phyloP scores from a whole-genome alignment of 2,329 filamentous ascomycete species.

The Xylogone sp. region DNA sequence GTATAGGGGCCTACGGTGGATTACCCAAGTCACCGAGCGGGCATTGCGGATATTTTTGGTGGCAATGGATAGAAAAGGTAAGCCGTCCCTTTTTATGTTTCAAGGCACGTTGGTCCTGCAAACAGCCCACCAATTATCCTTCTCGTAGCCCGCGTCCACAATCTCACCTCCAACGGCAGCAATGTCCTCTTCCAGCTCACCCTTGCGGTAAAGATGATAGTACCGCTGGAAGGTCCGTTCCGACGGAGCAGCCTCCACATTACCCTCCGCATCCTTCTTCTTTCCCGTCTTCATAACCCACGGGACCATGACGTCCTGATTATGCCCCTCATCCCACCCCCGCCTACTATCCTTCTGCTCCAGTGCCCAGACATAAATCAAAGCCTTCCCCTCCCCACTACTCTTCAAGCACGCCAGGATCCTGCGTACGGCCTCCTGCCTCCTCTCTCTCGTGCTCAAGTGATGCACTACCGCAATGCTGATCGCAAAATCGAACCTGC shows the following conservation, averaged over 20 bases:
- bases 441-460: conserved; percentile 71
- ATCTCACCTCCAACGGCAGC: conserved; percentile 69
- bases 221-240: conserved; percentile 69
- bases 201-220: conserved; percentile 86
- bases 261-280: conserved; percentile 22
- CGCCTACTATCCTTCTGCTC: conserved; percentile 84
- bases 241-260: conserved; percentile 27
- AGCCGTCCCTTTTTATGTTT: too few species aligned
- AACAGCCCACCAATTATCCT: conserved; percentile 97
- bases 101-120: conserved; percentile 11
- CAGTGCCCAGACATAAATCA: conserved; percentile 93
- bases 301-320: conserved; percentile 92
- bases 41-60: too few species aligned
- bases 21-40: too few species aligned
- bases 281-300: conserved; percentile 67
- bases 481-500: conserved; percentile 79
- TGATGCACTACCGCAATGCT: conserved; percentile 95
- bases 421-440: conserved; percentile 66
- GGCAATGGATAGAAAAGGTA: too few species aligned
- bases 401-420: conserved; percentile 63
- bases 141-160: conserved; percentile 83
- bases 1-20: too few species aligned
- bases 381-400: conserved; percentile 53
- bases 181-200: conserved; percentile 82
- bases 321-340: conserved; percentile 79